phyloP scores from a whole-genome alignment of 2,329 filamentous ascomycete genomes.

The Hymenoscyphus salicellus region DNA sequence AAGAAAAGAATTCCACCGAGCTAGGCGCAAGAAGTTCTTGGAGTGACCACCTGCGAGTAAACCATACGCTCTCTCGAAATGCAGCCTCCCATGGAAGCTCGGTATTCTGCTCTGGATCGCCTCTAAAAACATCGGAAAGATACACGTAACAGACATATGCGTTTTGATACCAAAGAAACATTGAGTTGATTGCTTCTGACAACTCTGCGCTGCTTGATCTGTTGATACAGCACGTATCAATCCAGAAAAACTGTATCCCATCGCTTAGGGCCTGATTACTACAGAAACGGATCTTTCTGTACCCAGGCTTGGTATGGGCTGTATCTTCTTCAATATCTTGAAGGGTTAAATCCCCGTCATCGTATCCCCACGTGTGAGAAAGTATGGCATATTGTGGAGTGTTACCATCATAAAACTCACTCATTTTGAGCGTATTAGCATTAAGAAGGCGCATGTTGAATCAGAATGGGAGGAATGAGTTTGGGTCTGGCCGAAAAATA shows the following conservation, averaged over 20 bases:
- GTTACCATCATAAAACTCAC: too few relatives aligned
- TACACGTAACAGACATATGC: neutral
- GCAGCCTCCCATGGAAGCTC: neutral
- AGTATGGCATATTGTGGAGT: constrained; percentile 2
- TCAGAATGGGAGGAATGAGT: too few relatives aligned
- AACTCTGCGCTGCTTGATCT: neutral
- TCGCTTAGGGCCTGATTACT: neutral
- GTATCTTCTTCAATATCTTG: neutral
- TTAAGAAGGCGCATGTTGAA: too few relatives aligned
- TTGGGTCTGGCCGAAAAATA: too few relatives aligned
- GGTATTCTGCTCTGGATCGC: neutral
- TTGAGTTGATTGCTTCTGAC: neutral
- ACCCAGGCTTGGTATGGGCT: neutral
- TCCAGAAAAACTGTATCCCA: neutral
- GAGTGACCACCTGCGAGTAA: neutral
- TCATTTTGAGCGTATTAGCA: too few relatives aligned
- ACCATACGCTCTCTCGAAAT: neutral
- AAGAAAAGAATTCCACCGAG: neutral
- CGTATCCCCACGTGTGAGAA: neutral
- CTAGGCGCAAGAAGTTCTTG: neutral
- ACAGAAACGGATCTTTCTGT: neutral
- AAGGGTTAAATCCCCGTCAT: neutral
- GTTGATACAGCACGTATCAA: neutral
- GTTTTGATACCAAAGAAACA: neutral
- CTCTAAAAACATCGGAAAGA: neutral